Evolutionary conservation across 1,284 basidiomycete genomes (phyloP).

Genomic region (Pterula multifida): DNA sequence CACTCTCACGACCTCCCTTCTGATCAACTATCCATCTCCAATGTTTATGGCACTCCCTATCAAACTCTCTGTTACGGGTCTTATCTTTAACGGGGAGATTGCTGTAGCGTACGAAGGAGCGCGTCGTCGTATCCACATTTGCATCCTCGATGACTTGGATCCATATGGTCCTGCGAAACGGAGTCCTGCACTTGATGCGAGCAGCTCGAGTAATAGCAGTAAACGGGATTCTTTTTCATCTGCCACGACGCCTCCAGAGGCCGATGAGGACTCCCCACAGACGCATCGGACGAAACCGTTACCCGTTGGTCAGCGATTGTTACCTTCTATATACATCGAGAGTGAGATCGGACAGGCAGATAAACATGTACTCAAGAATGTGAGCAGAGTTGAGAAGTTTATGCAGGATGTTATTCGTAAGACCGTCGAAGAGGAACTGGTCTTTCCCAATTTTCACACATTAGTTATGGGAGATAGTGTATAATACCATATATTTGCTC

Average conservation of each 20-base stretch:
- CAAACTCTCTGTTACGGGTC: slow-evolving; percentile 79
- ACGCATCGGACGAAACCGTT: slow-evolving; percentile 43
- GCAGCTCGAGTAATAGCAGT: slow-evolving; percentile 11
- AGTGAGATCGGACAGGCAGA: slow-evolving; percentile 94
- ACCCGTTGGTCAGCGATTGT: slow-evolving; percentile 71
- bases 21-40: slow-evolving; percentile 92
- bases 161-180: slow-evolving; percentile 58
- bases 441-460: slow-evolving; percentile 91
- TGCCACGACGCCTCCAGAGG: slow-evolving; percentile 19
- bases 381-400: slow-evolving; percentile 92
- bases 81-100: slow-evolving; percentile 80
- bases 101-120: slow-evolving; percentile 87
- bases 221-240: slow-evolving; percentile 16
- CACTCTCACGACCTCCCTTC: slow-evolving; percentile 82
- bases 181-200: slow-evolving; percentile 27
- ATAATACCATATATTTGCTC: not conserved
- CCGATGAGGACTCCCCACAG: slow-evolving; percentile 24
- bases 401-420: slow-evolving; percentile 92
- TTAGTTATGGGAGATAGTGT: slow-evolving; percentile 43
- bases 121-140: slow-evolving; percentile 73
- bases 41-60: slow-evolving; percentile 96
- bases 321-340: slow-evolving; percentile 92
- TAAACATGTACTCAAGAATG: slow-evolving; percentile 93
- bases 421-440: slow-evolving; percentile 87
- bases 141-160: slow-evolving; percentile 77